Base-by-base conservation (phyloP, 75 land plant genomes). In the Cupressus sempervirens region DNA sequence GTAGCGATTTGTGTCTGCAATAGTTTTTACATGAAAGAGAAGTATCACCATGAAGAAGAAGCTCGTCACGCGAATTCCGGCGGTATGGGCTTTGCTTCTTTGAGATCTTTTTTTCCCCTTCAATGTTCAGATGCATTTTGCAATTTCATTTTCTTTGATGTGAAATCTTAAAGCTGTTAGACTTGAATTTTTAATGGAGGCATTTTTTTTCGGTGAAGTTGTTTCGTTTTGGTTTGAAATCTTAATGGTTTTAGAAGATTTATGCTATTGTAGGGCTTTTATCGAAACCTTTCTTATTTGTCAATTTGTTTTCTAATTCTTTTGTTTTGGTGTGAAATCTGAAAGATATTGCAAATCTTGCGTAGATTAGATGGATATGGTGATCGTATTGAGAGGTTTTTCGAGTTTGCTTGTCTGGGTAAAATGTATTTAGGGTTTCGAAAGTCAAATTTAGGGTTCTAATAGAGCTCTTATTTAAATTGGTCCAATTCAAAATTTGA, bases 51-150 rank as follows among this genome's bases (percentile, higher is more conserved):
- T 92, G 94, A 92, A 86, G 91, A 92, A 91, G 86, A 92, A 92
- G 79, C 88, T 92, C 84, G 94, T 91, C 75, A 92, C 89, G 8
- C 94, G 94, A 53, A 91, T 92, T 82, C 93, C 94, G 14, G 94
- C 94, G 80, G 94, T 92, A 88, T 56, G 93, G 6, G n/a, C 81
- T 77, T 35, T 46, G 36, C 81, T 80, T 26, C 80, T 74, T n/a
- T 68, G n/a, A 20, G 26, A n/a, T 18, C 20, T 18, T 75, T 16
- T 40, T 75, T 50, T 88, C 29, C 36, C 43, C 10, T 70, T 67
- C 83, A 14, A 16, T 75, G 45, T 62, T n/a, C 68, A 29, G 16
- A 54, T 35, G 43, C 79, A 54, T 29, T 4, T 32, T 76, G 35
- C 41, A 75, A 75, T 18, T 36, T 36, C 20, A 36, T 16, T 75